These are phyloP conservation scores for Aurinia saxatilis DNA, from an alignment of 345 rosid species.

Conservation along the genomic window DNA sequence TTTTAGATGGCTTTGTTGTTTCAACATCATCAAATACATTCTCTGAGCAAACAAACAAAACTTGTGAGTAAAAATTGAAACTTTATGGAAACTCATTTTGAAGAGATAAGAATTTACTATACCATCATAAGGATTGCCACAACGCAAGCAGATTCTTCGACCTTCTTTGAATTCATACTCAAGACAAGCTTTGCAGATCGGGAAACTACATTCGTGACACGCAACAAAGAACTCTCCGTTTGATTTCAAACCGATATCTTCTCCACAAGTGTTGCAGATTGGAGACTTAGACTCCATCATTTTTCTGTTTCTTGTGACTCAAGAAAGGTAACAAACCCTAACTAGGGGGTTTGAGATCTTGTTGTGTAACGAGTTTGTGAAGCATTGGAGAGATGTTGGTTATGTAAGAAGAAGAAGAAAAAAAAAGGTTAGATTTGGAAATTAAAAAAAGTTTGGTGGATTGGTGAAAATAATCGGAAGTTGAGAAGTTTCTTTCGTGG, in stretches of 20 bases:
- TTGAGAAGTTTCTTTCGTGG: constrained; percentile 47
- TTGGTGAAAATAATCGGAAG: constrained; percentile 40
- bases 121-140: constrained; percentile 76
- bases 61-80: neutral
- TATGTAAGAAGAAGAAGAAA: constrained; percentile 18
- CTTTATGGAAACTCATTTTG: neutral
- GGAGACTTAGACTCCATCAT: constrained; percentile 86
- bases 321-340: constrained; percentile 21
- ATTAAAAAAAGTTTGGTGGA: constrained; percentile 34
- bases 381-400: constrained; percentile 4
- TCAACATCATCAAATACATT: constrained; percentile 50
- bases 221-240: constrained; percentile 70
- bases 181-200: constrained; percentile 84
- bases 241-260: constrained; percentile 49
- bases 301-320: constrained; percentile 3
- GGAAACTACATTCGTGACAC: constrained; percentile 82
- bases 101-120: neutral
- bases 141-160: constrained; percentile 68
- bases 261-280: constrained; percentile 80
- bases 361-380: constrained; percentile 13
- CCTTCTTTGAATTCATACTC: constrained; percentile 84
- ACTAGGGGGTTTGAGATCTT: constrained; percentile 9
- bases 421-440: neutral
- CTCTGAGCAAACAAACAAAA: constrained; percentile 32
- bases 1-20: constrained; percentile 36